Base-by-base conservation (phyloP, 352 stramenopile species). In the Peronospora farinosa region DNA sequence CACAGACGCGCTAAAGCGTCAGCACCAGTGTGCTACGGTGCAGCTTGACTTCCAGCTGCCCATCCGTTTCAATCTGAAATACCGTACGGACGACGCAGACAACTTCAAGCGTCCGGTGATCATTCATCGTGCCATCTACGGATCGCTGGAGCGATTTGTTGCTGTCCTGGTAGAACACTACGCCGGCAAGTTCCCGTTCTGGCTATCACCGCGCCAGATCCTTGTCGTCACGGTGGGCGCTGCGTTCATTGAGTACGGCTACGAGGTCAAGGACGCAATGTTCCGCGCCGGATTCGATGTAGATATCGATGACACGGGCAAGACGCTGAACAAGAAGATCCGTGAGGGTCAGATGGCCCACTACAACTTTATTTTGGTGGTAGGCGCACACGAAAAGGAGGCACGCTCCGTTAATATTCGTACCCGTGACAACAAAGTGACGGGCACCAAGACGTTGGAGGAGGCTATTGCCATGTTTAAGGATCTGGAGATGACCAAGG, bases 311-410 rank as follows among this genome's bases (percentile, higher is more conserved):
- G 68, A 94, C 33, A 92, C 86, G 19, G 95, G 86, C 63, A 93
- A 97, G 60, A 98, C 94, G 15, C 84, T 99, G 44, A 97, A 98
- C 67, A 99, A 99, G 83, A 98, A 98, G 76, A 95, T 99, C 21
- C 84, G 93, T 31, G 94, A 98, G 59, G 96, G 92, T 0, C 93
- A 98, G 71, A 67, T 98, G 51, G 89, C 85, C 10, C 95, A 98
- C 65, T 99, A 98, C 70, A 99, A 98, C 77, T 99, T 97, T 61
- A 98, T 98, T 53, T 74, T 98, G 28, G 92, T 98, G 16, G 95
- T 99, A 44, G 96, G 96, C 38, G 83, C 92, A 47, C 67, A 84
- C 33, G 96, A 99, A 58, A 70, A 92, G 23, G 78, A 90, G 46
- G 85, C 84, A 35, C 75, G 86, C 31, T 86, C 79, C 15, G 94